phyloP scores from a whole-genome alignment of 805 yeast species.

The Kodamaea fukazawae region DNA sequence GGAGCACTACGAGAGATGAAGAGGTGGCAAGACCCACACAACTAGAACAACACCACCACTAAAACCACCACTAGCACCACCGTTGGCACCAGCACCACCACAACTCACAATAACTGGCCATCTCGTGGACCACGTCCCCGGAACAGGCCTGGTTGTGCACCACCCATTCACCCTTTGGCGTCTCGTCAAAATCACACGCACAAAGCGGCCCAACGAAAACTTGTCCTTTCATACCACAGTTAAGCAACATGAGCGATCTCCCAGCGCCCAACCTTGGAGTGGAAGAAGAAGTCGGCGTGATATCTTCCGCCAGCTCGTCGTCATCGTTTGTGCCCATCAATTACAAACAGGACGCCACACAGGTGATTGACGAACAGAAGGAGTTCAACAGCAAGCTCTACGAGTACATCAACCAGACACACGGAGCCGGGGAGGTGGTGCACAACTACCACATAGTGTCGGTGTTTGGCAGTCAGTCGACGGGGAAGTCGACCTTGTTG shows the following conservation, averaged over 20 bases:
- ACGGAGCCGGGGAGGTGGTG: conserved; percentile 31
- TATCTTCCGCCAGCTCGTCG: conserved; percentile 22
- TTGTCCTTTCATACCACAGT: neutral
- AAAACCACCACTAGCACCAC: neutral
- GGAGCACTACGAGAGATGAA: no score
- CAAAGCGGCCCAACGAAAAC: conserved; percentile 2
- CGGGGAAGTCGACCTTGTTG: conserved; percentile 91
- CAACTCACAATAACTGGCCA: neutral
- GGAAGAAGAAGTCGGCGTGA: conserved; percentile 5
- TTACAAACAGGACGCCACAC: conserved; percentile 44
- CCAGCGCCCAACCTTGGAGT: conserved; percentile 10
- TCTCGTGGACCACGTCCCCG: neutral
- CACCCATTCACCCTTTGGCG: no score
- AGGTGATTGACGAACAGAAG: conserved; percentile 62
- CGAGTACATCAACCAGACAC: conserved; percentile 33
- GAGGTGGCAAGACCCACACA: no score
- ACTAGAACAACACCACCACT: no score
- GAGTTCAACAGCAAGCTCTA: conserved; percentile 42
- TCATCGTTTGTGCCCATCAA: conserved; percentile 43
- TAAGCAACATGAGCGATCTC: conserved; percentile 3
- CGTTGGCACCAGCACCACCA: neutral
- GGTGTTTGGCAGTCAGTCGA: conserved; percentile 95
- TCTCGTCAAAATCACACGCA: conserved; percentile 8
- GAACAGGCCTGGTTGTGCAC: no score
- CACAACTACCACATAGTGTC: conserved; percentile 84